Evolutionary conservation across 179 eudicot genomes (phyloP).

Genomic region (Sideroxylon spinosum): DNA sequence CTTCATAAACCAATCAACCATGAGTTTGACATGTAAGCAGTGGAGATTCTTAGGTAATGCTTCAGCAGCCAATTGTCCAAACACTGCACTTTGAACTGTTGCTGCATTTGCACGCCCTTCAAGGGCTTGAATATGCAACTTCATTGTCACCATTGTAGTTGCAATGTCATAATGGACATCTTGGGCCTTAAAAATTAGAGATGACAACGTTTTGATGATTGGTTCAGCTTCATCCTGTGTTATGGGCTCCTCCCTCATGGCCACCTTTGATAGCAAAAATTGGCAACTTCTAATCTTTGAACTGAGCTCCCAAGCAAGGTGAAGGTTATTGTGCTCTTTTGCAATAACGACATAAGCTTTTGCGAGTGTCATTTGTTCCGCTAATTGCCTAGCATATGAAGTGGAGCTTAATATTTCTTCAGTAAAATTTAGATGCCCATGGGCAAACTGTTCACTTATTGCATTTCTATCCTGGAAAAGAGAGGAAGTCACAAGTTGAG

Average conservation of each 20-base stretch:
- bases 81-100: slow-evolving; percentile 52
- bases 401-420: slow-evolving; percentile 41
- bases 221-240: slow-evolving; percentile 61
- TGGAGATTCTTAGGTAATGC: slow-evolving; percentile 64
- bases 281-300: slow-evolving; percentile 68
- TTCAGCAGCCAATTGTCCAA: slow-evolving; percentile 70
- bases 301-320: slow-evolving; percentile 82
- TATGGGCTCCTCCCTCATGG: slow-evolving; percentile 60
- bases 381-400: slow-evolving; percentile 70
- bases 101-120: slow-evolving; percentile 77
- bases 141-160: slow-evolving; percentile 76
- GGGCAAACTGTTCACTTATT: slow-evolving; percentile 24
- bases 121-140: slow-evolving; percentile 80
- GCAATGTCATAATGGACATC: slow-evolving; percentile 81
- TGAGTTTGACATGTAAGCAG: slow-evolving; percentile 51
- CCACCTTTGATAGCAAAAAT: slow-evolving; percentile 68
- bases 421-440: slow-evolving; percentile 36
- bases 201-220: slow-evolving; percentile 46
- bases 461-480: slow-evolving; percentile 42
- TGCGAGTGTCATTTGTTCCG: slow-evolving; percentile 76
- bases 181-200: slow-evolving; percentile 63
- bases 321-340: slow-evolving; percentile 74
- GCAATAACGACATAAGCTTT: slow-evolving; percentile 77
- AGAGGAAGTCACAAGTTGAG: not conserved
- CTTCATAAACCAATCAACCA: slow-evolving; percentile 51